A percentile compares a stretch with the other conserved stretches of the same genome.
phyloP scores from a whole-genome alignment of 2,329 filamentous ascomycete species.

The Penicillium sp. region DNA sequence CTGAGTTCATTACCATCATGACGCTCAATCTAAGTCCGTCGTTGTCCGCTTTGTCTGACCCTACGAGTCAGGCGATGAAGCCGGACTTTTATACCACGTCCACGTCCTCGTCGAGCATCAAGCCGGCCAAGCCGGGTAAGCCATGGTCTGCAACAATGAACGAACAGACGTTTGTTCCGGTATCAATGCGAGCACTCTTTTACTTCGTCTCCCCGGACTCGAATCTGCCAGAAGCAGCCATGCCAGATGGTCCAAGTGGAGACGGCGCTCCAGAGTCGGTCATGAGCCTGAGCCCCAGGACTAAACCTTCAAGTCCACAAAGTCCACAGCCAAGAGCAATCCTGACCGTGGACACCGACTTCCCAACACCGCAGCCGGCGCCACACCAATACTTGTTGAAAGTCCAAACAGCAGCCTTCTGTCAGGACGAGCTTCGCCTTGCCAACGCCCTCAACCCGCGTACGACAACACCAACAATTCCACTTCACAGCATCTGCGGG shows the following conservation, averaged over 20 bases:
- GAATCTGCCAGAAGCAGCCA: constrained; percentile 1
- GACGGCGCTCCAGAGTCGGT: background rate
- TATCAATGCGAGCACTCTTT: constrained; percentile 38
- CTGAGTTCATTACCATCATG: background rate
- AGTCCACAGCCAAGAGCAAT: constrained; percentile 18
- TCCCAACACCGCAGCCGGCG: constrained; percentile 35
- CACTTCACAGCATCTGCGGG: constrained; percentile 41
- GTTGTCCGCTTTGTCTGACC: background rate
- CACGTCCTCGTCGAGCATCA: background rate
- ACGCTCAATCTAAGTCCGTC: background rate
- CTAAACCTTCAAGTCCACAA: constrained; percentile 13
- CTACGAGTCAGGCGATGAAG: background rate
- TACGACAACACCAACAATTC: constrained; percentile 33
- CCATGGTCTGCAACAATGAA: constrained; percentile 26
- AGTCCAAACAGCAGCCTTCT: constrained; percentile 37
- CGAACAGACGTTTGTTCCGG: constrained; percentile 34
- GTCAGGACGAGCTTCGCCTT: constrained; percentile 35
- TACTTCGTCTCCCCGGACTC: constrained; percentile 26
- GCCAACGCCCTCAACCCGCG: constrained; percentile 23
- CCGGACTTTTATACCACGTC: background rate
- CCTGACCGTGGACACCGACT: constrained; percentile 32
- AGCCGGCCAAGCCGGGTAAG: constrained; percentile 16
- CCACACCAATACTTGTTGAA: constrained; percentile 40
- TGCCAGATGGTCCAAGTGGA: background rate
- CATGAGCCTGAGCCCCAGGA: constrained; percentile 14